Base-by-base conservation (phyloP, 2,329 filamentous ascomycete genomes). In the Diaporthe sp. region DNA sequence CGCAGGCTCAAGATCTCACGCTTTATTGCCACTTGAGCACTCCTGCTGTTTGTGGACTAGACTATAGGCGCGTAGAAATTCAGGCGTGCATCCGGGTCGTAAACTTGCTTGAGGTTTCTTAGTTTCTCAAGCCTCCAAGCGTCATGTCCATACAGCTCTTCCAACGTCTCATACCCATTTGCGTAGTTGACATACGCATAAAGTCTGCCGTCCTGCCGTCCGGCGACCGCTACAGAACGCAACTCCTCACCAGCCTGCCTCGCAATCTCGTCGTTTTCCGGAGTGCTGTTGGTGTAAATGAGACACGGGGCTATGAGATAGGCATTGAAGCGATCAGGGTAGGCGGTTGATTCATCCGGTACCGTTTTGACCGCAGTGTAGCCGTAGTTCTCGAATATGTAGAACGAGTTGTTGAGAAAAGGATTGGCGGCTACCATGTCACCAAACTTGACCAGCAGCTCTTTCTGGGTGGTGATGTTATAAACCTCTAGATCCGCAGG, bases 41-140 rank as follows among this genome's bases (percentile, higher is more conserved):
- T 28, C 15, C 28, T 37, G 13, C 28, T 34, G n/a, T 22, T 70
- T 17, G 1, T 15, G 15, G 20, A 20, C 65, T 55, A 70, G 15
- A 39, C 65, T 72, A 86, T 83, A 0, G 86, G 88, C 28, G 82
- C 83, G 74, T 84, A 89, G 77, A 86, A 87, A 79, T 82, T 85
- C 73, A 88, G 88, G 71, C 80, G 82, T 31, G 83, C 81, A 4
- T 83, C 73, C 1, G 84, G 83, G 57, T 85, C 84, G 63, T 83
- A 85, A 74, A 82, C 79, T 6, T 76, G 28, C 79, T 85, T 85
- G 73, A 84, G 77, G 0, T 39, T 37, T 15, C 76, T 76, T 28
- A 85, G 78, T 7, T 79, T 80, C 39, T 81, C 72, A 74, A 82
- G 78, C 9, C 83, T 79, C 83, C 83, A 85, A 10, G 74, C n/a